Base-by-base conservation (phyloP, 2,329 filamentous ascomycete species). In the Talaromyces sp. region DNA sequence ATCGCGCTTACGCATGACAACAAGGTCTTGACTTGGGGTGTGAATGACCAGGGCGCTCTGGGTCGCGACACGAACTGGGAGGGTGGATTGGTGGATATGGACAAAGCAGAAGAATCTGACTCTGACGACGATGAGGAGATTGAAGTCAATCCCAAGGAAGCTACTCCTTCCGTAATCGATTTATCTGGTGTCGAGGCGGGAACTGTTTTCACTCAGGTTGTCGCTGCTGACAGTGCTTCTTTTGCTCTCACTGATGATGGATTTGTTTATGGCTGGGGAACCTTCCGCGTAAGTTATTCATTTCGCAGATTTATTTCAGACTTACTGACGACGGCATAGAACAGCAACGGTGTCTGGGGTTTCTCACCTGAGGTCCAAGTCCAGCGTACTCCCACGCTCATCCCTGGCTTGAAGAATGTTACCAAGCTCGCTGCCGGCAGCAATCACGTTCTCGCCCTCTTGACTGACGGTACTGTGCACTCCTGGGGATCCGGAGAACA, bases 21-120 rank as follows among this genome's bases (percentile, higher is more conserved):
- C 77, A 85, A 84, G 75, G 87, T 91, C 63, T 74, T 89, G 53
- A 89, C 87, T 19, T 92, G 89, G 89, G 89, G 88, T 53, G 88
- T 91, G 64, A 91, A 91, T 68, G 88, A 91, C 67, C 84, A 89
- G 66, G 86, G 86, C 63, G 87, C 89, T 15, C 80, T 91, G 21
- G 89, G 88, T 41, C 80, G 89, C 66, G 82, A 87, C 69, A 89
- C 87, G 3, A 77, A 74, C 19, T 84, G 83, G 78, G 81, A 84
- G 2, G 85, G 86, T 51, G 83, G 83, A 17, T 72, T 82, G 31
- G 79, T 82, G 57, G 81, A 84, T 56, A 78, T 79, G 28, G 60
- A 61, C 40, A 69, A 71, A 53, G 71, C 65, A 13, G 83, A 83
- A 19, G 81, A 80, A 8, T 80, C 78, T 8, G 77, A 78, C 48